Evolutionary conservation across 345 rosid genomes (phyloP), one percentile per base, ranked within the genome.

Genomic region (thale cress (Arabidopsis thaliana)): DNA sequence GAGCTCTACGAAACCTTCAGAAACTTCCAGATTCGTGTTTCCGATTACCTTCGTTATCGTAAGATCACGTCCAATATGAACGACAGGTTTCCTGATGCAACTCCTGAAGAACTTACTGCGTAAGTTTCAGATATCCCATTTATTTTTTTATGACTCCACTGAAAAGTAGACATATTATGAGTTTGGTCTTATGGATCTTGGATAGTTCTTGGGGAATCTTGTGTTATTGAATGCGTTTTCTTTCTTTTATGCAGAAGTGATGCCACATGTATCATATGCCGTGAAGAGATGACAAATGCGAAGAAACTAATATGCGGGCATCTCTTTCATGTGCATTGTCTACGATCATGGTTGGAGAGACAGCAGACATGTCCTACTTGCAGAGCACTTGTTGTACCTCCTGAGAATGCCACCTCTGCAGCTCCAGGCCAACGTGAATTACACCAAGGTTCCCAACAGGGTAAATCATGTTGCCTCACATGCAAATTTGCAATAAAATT

Each of bases 291-390:
- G 99, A 90, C 91, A 23, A 83, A 83, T 37, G 99, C 98, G 8
- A 95, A 95, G 84, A 95, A 95, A 76, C 84, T 95, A 61, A 78
- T 88, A 7, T 95, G 99, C 58, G 99, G 99, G 58, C 99, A 92
- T 87, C 89, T 95, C 69, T 95, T 95, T 62, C 99, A 92, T 76
- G 96, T 95, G 40, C 96, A 95, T 72, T 94, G 98, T 81, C 97
- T 94, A 7, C 96, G 98, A 16, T 94, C 97, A 33, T 94, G 98
- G 98, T 83, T 95, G 74, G 99, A 95, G 84, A 80, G 99, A 33
- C 99, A 95, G 49, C 96, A 92, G 82, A 95, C 99, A 0, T 95
- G 99, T 62, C 99, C 99, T 57, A 95, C 98, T 30, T 95, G 98
- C 82, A 87, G 98, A 78, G 99, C 99, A 42, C 86, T 83, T 30